Percentiles rank a stretch among this genome's conserved stretches.
phyloP scores from a whole-genome alignment of 768 basidiomycete genomes.

The Mycena pura region DNA sequence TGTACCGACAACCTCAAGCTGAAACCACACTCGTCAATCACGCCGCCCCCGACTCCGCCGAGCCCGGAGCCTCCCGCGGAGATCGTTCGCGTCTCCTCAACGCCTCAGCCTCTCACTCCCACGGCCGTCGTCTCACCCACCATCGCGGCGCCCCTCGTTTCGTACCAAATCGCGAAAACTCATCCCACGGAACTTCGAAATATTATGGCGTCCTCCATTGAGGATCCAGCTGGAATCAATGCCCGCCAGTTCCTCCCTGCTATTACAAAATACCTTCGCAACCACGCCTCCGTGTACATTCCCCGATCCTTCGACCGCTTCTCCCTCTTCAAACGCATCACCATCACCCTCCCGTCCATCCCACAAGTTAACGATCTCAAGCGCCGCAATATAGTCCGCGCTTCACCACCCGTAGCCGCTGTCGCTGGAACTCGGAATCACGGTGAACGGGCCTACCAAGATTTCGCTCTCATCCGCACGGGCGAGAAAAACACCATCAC shows the following conservation, averaged over 20 bases:
- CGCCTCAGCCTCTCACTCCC: too few relatives aligned
- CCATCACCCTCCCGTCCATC: constrained; percentile 15
- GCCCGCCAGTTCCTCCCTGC: constrained; percentile 17
- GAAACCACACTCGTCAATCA: not conserved
- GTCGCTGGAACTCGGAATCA: not conserved
- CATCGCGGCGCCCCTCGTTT: constrained; percentile 6
- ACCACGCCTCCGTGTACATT: not conserved
- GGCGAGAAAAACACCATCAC: constrained; percentile 8
- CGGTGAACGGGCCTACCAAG: not conserved
- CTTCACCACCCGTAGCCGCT: constrained; percentile 15
- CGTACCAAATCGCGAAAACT: not conserved
- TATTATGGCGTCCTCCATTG: constrained; percentile 7
- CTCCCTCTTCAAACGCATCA: constrained; percentile 26
- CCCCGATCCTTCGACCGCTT: constrained; percentile 26
- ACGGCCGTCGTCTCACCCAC: not conserved
- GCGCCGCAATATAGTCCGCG: constrained; percentile 16
- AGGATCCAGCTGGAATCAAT: not conserved
- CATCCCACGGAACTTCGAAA: not conserved
- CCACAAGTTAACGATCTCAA: constrained; percentile 8
- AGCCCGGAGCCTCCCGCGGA: not conserved
- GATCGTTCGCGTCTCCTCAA: not conserved
- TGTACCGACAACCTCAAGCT: not conserved
- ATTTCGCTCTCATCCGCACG: constrained; percentile 23
- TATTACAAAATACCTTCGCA: not conserved
- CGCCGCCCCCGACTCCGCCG: not conserved